phyloP scores from a whole-genome alignment of 495 filamentous ascomycete genomes.

The Penicillium angulare region DNA sequence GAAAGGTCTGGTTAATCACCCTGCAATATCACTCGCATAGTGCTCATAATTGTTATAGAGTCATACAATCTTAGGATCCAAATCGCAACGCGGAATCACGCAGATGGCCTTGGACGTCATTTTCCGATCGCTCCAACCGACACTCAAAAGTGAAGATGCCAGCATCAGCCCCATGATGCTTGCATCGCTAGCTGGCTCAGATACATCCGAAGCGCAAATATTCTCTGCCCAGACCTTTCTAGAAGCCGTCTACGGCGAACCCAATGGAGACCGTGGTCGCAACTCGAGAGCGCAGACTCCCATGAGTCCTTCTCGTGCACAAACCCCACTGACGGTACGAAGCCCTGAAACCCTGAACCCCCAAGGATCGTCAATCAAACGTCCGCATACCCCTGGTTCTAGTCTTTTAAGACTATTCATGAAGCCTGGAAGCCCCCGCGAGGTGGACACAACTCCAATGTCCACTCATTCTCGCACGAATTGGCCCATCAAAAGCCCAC shows the following conservation, averaged over 20 bases:
- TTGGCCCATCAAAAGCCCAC: constrained; percentile 2
- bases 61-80: constrained; percentile 93
- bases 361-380: constrained; percentile 22
- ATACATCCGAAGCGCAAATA: constrained; percentile 82
- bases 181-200: constrained; percentile 68
- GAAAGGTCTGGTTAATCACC: constrained; percentile 64
- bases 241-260: constrained; percentile 73
- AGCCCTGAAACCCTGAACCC: constrained; percentile 26
- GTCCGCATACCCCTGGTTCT: constrained; percentile 20
- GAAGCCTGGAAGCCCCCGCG: constrained; percentile 24
- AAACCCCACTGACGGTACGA: constrained; percentile 48
- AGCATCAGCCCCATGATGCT: constrained; percentile 60
- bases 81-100: constrained; percentile 80
- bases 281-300: constrained; percentile 78
- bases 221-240: constrained; percentile 74
- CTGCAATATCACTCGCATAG: neutral
- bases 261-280: constrained; percentile 52
- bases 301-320: constrained; percentile 58
- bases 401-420: constrained; percentile 24
- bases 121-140: constrained; percentile 71
- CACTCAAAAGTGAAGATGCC: constrained; percentile 59
- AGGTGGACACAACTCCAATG: constrained; percentile 1
- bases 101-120: constrained; percentile 89
- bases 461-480: constrained; percentile 8
- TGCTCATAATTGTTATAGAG: constrained; percentile 59